These are phyloP conservation scores for Penicillium tannophilum DNA, from an alignment of 495 filamentous ascomycete genomes.

Conservation along the genomic window DNA sequence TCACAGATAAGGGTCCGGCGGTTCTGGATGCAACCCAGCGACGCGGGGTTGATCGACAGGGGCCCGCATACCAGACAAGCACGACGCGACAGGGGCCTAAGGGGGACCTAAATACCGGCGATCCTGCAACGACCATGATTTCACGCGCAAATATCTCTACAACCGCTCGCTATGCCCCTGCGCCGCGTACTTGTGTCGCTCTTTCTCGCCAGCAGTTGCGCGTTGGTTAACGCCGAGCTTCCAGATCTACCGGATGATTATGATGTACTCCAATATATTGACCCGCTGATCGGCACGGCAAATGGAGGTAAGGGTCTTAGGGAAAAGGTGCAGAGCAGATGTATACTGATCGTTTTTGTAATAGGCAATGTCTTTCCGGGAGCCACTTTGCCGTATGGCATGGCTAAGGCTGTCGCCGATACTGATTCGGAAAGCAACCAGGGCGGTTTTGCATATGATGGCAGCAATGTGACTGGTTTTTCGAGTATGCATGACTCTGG, in stretches of 20 bases:
- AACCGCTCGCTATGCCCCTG: slow-evolving; percentile 16
- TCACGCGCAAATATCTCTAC: background rate
- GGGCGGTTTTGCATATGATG: slow-evolving; percentile 73
- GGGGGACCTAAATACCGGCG: slow-evolving; percentile 20
- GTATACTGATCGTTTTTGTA: background rate
- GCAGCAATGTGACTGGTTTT: slow-evolving; percentile 68
- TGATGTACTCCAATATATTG: slow-evolving; percentile 51
- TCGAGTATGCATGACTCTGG: slow-evolving; percentile 75
- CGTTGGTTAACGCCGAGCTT: slow-evolving; percentile 18
- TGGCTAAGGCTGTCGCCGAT: slow-evolving; percentile 81
- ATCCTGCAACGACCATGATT: background rate
- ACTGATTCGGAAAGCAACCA: slow-evolving; percentile 65
- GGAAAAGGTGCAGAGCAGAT: background rate
- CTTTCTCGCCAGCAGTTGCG: slow-evolving; percentile 20
- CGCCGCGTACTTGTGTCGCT: slow-evolving; percentile 17
- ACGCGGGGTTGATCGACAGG: slow-evolving; percentile 29
- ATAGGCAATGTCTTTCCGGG: slow-evolving; percentile 71
- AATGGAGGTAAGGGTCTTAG: slow-evolving; percentile 54
- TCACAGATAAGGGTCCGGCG: background rate
- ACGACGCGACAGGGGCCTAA: slow-evolving; percentile 13
- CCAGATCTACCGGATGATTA: slow-evolving; percentile 29
- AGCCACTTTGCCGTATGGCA: slow-evolving; percentile 70
- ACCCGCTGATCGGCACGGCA: slow-evolving; percentile 61
- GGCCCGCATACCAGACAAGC: slow-evolving; percentile 20
- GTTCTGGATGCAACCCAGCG: slow-evolving; percentile 14